Evolutionary conservation across 2,329 filamentous ascomycete species (phyloP), one percentile per base, ranked within the genome.

Genomic region (Aspergillus sp.): DNA sequence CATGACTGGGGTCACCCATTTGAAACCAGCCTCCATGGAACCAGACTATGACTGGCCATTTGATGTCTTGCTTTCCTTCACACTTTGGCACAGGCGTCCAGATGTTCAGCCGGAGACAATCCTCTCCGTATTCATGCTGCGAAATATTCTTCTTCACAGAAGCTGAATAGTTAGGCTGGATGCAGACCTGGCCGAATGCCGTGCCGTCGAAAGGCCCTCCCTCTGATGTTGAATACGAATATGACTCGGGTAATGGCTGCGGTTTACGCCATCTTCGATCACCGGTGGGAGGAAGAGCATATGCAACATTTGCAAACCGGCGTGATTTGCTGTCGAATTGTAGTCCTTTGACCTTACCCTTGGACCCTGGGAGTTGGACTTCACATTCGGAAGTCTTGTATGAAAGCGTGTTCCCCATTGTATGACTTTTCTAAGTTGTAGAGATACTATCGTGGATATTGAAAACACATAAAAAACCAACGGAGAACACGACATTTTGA

Each of bases 61-160:
- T 70, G 24, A 53, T 56, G 8, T 59, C 9, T 43, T 3, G 62
- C 51, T 1, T 54, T 8, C 27, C 37, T 12, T 24, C 23, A 6
- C 62, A 51, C 3, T 63, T 47, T 27, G 65, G 41, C 4, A 74
- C 71, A 0, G 80, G 80, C 0, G 75, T 75, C 78, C 78, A 83
- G 57, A 82, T 74, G 55, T 83, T 82, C 46, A 79, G 69, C 39
- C 76, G 76, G 41, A 83, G 68, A 48, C 80, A 83, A 64, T 83
- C 80, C 58, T 83, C 81, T 15, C 71, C 71, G 56, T 74, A 76
- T 5, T 56, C 52, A 4, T 69, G 66, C 6, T 64, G 54, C 3
- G 66, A 56, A 1, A 48, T 23, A 8, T 63, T 55, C 15, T 64
- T 62, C 7, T 47, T 47, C 27, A 47, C 45, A 35, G 45, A 31